Base-by-base conservation (phyloP, 148 eudicot species). In the Polygonum aviculare region DNA sequence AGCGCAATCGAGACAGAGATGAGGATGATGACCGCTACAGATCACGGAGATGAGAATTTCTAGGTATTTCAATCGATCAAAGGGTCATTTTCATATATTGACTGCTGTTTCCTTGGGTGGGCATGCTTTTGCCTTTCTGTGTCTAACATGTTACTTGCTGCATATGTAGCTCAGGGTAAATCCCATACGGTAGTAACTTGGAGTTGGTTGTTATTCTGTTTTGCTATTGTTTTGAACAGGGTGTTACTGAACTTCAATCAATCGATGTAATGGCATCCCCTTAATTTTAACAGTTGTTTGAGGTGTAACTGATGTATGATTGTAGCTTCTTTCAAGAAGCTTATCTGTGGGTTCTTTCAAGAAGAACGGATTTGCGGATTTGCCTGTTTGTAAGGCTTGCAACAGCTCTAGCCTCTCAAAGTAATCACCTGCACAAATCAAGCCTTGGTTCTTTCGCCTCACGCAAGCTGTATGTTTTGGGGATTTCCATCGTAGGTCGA, bases 21-120 rank as follows among this genome's bases (percentile, higher is more conserved):
- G 88, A 83, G 60, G 85, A 84, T 44, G 85, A 87, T 38, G 78
- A 81, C 75, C 75, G 77, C 54, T 82, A 51, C 52, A 84, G 81
- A 84, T 84, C 87, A 74, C 80, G 77, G 33, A 81, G 84, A 77
- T 79, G 73, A 4, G 55, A 50, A 50, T 50, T 50, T 44, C 10
- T 44, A 44, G 47, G 47, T 6, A 44, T 44, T 7, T 44, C 9
- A 44, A 44, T 44, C 10, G 47, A 44, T 10, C 47, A 44, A 44
- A 6, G 9, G 47, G 47, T 44, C 47, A 0, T 44, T 44, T 44
- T 44, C 10, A 44, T 44, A 44, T 44, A 0, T 44, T 7, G 47
- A 44, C 47, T 44, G 11, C 9, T 44, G 47, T 44, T 44, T 44
- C 6, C 47, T 44, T 44, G 47, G 47, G 9, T 44, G 47, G 15